These are phyloP conservation scores for Cutaneotrichosporon spelunceum DNA, from an alignment of 1,284 basidiomycete species.

Conservation along the genomic window DNA sequence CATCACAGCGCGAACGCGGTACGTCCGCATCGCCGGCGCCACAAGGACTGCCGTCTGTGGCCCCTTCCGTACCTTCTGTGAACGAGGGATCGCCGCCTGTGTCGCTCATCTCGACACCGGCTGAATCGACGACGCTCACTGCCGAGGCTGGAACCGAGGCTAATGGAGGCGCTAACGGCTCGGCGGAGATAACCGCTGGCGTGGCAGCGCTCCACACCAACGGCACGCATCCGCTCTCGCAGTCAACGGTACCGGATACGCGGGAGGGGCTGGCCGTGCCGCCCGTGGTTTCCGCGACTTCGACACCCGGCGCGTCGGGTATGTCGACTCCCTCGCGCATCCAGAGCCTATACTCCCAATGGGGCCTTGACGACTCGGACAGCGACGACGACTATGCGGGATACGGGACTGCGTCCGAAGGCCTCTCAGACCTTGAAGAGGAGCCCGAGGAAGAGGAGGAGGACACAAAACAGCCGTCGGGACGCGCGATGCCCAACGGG, in stretches of 20 bases:
- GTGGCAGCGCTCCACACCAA: slow-evolving; percentile 5
- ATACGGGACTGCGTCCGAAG: slow-evolving; percentile 49
- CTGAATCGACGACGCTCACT: neutral
- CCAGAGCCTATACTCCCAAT: slow-evolving; percentile 43
- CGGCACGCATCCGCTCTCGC: slow-evolving; percentile 3
- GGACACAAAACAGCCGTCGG: neutral
- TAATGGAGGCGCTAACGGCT: neutral
- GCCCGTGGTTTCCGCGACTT: neutral
- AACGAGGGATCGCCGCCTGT: neutral
- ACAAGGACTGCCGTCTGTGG: neutral
- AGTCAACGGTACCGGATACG: neutral
- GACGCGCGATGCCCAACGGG: neutral
- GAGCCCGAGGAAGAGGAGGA: slow-evolving; percentile 39
- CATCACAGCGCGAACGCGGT: neutral
- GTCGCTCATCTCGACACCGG: neutral
- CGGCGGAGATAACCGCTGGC: neutral
- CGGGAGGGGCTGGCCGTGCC: neutral
- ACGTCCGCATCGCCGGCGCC: neutral
- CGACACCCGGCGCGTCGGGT: slow-evolving; percentile 24
- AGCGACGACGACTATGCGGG: slow-evolving; percentile 40
- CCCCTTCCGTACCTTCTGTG: neutral
- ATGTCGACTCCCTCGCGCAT: slow-evolving; percentile 33
- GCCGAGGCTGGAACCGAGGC: slow-evolving; percentile 2
- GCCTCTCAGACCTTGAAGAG: slow-evolving; percentile 51
- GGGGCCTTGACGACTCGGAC: slow-evolving; percentile 38